Evolutionary conservation across 371 early-diverging fungal genomes (phyloP).

Genomic region (Mortierella sp.): DNA sequence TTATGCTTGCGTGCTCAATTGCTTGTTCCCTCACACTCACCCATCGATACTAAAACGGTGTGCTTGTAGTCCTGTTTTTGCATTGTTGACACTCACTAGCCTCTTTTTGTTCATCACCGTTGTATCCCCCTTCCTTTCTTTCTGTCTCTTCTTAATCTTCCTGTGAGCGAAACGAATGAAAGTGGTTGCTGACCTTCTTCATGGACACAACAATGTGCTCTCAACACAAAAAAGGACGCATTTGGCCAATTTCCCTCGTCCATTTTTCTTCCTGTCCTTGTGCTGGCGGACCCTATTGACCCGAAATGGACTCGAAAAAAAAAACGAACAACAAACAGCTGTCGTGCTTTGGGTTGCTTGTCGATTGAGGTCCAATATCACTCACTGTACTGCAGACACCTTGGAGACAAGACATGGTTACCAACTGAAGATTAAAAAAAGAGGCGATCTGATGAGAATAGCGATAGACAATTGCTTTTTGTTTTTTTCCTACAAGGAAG

Average conservation of each 20-base stretch:
- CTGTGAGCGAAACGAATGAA: background rate
- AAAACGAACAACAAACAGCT: background rate
- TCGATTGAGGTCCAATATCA: too few relatives aligned
- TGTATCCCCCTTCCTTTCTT: too few relatives aligned
- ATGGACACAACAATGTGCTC: background rate
- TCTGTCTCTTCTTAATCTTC: background rate
- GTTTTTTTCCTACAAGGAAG: background rate
- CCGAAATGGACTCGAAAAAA: background rate
- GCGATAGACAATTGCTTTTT: too few relatives aligned
- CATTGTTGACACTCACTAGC: too few relatives aligned
- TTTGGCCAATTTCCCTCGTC: slow-evolving; percentile 13
- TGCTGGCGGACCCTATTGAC: slow-evolving; percentile 7
- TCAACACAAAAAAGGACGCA: background rate
- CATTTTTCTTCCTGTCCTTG: background rate
- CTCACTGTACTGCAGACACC: too few relatives aligned
- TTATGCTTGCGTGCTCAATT: background rate
- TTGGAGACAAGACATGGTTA: too few relatives aligned
- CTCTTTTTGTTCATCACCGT: too few relatives aligned
- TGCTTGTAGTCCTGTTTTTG: too few relatives aligned
- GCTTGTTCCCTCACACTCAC: background rate
- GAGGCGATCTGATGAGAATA: too few relatives aligned
- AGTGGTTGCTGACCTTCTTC: background rate
- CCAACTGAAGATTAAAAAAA: too few relatives aligned
- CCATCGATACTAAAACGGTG: too few relatives aligned
- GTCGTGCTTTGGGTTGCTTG: too few relatives aligned